These are phyloP conservation scores for Carex pumila DNA, from an alignment of 176 grass and related monocot genomes.

Conservation along the genomic window DNA sequence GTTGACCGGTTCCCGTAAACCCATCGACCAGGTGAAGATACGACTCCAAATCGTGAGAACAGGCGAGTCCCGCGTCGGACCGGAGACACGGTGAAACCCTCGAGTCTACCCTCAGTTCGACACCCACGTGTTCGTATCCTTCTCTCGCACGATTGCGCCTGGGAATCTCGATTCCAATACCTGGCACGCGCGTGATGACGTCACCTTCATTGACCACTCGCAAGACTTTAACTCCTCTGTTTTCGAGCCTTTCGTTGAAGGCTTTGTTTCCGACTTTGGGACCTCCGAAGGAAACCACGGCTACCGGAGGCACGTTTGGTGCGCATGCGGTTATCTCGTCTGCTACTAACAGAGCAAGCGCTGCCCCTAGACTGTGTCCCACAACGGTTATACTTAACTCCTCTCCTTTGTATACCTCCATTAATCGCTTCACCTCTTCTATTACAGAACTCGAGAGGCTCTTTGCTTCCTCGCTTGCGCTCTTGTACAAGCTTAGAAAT, in stretches of 20 bases:
- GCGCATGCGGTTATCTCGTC: constrained; percentile 52
- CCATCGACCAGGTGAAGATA: constrained; percentile 95
- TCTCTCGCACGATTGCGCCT: constrained; percentile 28
- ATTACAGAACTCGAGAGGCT: constrained; percentile 66
- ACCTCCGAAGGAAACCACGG: constrained; percentile 83
- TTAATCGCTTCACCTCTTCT: constrained; percentile 57
- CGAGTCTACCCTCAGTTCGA: constrained; percentile 61
- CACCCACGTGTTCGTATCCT: constrained; percentile 61
- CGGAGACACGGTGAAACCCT: constrained; percentile 71
- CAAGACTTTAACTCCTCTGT: constrained; percentile 54
- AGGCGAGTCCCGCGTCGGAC: constrained; percentile 49
- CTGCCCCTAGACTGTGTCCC: constrained; percentile 83
- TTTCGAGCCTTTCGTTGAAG: constrained; percentile 40
- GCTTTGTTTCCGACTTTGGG: constrained; percentile 73
- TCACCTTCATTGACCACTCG: constrained; percentile 77
- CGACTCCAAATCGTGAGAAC: constrained; percentile 81
- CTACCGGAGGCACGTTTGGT: constrained; percentile 53
- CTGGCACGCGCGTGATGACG: constrained; percentile 75
- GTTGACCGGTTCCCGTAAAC: constrained; percentile 53
- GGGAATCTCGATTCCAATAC: constrained; percentile 27
- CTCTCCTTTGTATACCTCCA: constrained; percentile 85
- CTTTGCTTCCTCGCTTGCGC: constrained; percentile 38
- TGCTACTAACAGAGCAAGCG: constrained; percentile 72
- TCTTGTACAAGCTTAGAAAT: constrained; percentile 76
- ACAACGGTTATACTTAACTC: constrained; percentile 83